A percentile compares a stretch with the other conserved stretches of the same genome.
phyloP scores from a whole-genome alignment of 352 stramenopile genomes.

The Phytophthora megakarya region DNA sequence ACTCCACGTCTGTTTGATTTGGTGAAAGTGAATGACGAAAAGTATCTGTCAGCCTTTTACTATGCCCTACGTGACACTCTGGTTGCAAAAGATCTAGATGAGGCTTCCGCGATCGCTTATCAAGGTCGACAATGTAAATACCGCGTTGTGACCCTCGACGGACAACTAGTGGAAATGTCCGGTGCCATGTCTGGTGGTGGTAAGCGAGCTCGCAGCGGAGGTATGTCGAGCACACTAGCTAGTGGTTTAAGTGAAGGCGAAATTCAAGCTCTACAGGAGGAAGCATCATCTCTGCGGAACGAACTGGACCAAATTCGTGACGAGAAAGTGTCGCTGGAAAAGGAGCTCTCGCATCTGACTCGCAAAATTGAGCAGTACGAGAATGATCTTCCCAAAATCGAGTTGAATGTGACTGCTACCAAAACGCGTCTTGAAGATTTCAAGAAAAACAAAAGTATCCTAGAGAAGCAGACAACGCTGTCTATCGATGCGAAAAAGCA shows the following conservation, averaged over 20 bases:
- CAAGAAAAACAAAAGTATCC: conserved; percentile 54
- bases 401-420: conserved; percentile 77
- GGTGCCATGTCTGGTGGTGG: conserved; percentile 99
- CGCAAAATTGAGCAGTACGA: conserved; percentile 90
- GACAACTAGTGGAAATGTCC: conserved; percentile 98
- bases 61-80: conserved; percentile 97
- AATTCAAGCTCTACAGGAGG: conserved; percentile 63
- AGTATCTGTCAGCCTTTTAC: conserved; percentile 95
- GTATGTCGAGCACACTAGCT: conserved; percentile 90
- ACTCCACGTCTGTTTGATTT: conserved; percentile 89
- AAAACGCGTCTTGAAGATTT: conserved; percentile 72
- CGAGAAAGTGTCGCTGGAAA: conserved; percentile 70
- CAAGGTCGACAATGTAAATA: conserved; percentile 93
- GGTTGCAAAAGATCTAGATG: conserved; percentile 95
- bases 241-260: conserved; percentile 62
- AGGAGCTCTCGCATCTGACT: conserved; percentile 86
- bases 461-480: conserved; percentile 90
- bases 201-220: conserved; percentile 89
- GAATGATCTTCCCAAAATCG: conserved; percentile 90
- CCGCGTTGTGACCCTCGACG: conserved; percentile 97
- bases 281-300: conserved; percentile 53
- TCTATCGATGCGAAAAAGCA: conserved; percentile 89
- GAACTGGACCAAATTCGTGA: conserved; percentile 67
- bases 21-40: conserved; percentile 86
- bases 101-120: conserved; percentile 89